A percentile compares a stretch with the other conserved stretches of the same genome.
phyloP scores from a whole-genome alignment of 495 filamentous ascomycete genomes.

The Bathelium albidoporum region DNA sequence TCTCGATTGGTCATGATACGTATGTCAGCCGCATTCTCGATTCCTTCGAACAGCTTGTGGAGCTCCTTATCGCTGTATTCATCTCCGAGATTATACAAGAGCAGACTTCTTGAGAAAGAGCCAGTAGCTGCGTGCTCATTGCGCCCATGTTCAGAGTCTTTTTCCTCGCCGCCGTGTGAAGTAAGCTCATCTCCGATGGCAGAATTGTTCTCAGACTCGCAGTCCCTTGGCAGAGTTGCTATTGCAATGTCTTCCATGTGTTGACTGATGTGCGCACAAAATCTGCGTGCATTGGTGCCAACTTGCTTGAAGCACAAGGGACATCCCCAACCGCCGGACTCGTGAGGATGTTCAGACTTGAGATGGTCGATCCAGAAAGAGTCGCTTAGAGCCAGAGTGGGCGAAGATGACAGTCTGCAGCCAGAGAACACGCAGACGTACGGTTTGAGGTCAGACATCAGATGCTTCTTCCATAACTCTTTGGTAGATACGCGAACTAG shows the following conservation, averaged over 20 bases:
- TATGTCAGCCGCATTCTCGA: background rate
- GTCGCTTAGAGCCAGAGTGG: background rate
- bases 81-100: background rate
- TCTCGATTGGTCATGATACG: background rate
- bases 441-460: constrained; percentile 28
- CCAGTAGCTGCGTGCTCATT: background rate
- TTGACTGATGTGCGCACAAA: constrained; percentile 18
- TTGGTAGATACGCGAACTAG: constrained; percentile 10
- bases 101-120: background rate
- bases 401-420: constrained; percentile 18
- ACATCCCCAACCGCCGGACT: background rate
- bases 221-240: constrained; percentile 14
- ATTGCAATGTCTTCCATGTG: constrained; percentile 27
- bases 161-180: background rate
- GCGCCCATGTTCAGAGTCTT: background rate
- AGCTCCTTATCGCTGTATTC: background rate
- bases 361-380: background rate
- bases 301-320: background rate
- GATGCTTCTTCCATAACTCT: constrained; percentile 10
- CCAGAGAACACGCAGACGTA: constrained; percentile 29
- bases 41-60: background rate
- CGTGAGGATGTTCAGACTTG: background rate
- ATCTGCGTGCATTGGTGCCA: background rate
- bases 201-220: background rate
- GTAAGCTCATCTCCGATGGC: background rate